These are phyloP conservation scores for Russula ochroleuca DNA, from an alignment of 768 basidiomycete genomes.

Conservation along the genomic window DNA sequence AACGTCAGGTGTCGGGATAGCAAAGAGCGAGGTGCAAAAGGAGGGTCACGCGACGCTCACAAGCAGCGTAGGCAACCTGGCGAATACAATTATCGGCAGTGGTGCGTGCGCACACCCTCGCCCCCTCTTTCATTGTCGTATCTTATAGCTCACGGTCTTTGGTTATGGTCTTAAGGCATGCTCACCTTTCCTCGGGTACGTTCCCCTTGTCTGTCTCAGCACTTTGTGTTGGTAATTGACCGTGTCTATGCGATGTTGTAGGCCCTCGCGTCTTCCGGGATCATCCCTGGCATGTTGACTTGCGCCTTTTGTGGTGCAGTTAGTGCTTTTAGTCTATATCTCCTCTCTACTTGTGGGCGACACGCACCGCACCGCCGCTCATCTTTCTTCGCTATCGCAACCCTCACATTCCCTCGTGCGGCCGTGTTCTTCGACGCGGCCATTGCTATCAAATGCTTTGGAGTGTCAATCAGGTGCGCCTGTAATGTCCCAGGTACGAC, in stretches of 20 bases:
- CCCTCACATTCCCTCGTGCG: slow-evolving; percentile 85
- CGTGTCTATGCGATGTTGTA: slow-evolving; percentile 31
- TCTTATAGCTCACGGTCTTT: background rate
- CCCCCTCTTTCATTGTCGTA: background rate
- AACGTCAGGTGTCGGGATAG: slow-evolving; percentile 32
- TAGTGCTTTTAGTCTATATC: slow-evolving; percentile 82
- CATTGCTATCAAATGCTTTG: slow-evolving; percentile 95
- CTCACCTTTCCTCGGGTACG: slow-evolving; percentile 79
- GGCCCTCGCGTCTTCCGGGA: slow-evolving; percentile 87
- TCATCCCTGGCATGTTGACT: slow-evolving; percentile 86
- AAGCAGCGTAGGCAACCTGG: slow-evolving; percentile 72
- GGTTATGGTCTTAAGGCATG: slow-evolving; percentile 55
- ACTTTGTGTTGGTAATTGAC: background rate
- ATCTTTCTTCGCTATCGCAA: slow-evolving; percentile 79
- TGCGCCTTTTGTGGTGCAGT: slow-evolving; percentile 76
- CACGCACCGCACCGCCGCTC: slow-evolving; percentile 67
- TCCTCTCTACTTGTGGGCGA: slow-evolving; percentile 80
- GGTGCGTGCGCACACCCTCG: slow-evolving; percentile 44
- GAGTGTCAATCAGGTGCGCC: slow-evolving; percentile 81
- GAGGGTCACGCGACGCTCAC: slow-evolving; percentile 68
- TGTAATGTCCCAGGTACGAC: slow-evolving; percentile 28
- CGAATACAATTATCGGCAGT: slow-evolving; percentile 90
- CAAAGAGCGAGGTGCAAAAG: slow-evolving; percentile 30
- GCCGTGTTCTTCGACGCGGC: slow-evolving; percentile 90
- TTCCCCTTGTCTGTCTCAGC: background rate